Evolutionary conservation across 176 grass and related monocot species (phyloP).

Genomic region (Neostapfia colusana): DNA sequence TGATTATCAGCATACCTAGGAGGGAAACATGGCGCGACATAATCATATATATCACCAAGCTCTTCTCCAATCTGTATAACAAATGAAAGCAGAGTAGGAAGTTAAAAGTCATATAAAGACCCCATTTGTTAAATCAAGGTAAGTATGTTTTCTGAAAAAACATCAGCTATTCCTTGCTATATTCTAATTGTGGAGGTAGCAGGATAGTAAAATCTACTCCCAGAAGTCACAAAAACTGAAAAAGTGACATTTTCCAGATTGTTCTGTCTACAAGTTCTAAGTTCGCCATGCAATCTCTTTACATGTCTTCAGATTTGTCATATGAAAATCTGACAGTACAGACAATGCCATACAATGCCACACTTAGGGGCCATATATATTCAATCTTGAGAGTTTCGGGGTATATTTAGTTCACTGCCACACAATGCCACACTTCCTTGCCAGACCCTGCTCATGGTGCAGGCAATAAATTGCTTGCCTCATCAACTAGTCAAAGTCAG

Average conservation of each 20-base stretch:
- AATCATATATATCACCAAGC: conserved; percentile 99
- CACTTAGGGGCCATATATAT: too few species aligned
- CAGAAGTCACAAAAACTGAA: not conserved
- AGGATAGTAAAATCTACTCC: not conserved
- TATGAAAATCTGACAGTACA: not conserved
- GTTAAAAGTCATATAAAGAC: not conserved
- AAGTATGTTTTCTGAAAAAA: conserved; percentile 20
- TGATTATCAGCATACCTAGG: conserved; percentile 63
- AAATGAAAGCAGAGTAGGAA: conserved; percentile 34
- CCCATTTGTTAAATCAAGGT: conserved; percentile 24
- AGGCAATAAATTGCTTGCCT: not conserved
- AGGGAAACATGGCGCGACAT: conserved; percentile 99
- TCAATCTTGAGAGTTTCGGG: not conserved
- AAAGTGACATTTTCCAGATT: not conserved
- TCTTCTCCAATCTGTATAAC: conserved; percentile 87
- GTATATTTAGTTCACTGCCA: not conserved
- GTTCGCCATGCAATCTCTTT: not conserved
- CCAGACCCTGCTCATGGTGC: not conserved
- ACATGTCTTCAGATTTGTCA: not conserved
- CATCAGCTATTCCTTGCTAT: conserved; percentile 23
- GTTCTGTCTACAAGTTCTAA: conserved; percentile 6
- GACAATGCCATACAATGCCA: too few species aligned
- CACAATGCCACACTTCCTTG: not conserved
- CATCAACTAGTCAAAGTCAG: not conserved
- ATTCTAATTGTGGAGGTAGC: conserved; percentile 13